Percentiles rank a stretch among this genome's conserved stretches.
Conservation (phyloP, 495 filamentous ascomycete genomes). For the Haplographium delicatum region DNA sequence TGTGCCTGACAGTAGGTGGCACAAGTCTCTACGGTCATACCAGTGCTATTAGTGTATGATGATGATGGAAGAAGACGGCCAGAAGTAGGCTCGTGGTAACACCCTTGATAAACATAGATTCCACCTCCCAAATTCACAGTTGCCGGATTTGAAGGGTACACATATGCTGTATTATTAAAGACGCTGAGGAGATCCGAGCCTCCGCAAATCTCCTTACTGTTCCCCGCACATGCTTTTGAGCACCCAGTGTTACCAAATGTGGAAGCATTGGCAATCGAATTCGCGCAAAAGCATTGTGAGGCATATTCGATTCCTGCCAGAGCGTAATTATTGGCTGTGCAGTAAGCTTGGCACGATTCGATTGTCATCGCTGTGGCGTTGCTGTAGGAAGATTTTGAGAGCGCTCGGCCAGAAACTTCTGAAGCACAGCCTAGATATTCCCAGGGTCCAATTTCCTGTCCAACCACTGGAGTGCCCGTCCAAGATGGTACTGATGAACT, state of each 20-base stretch:
- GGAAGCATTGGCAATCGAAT: slow-evolving; percentile 24
- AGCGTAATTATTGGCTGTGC: slow-evolving; percentile 28
- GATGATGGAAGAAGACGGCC: slow-evolving; percentile 21
- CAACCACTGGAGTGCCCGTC: slow-evolving; percentile 10
- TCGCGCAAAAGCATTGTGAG: slow-evolving; percentile 34
- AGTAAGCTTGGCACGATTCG: slow-evolving; percentile 36
- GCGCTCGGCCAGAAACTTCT: slow-evolving; percentile 16
- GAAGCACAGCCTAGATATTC: slow-evolving; percentile 22
- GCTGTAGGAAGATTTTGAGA: slow-evolving; percentile 22
- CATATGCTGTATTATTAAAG: slow-evolving; percentile 31
- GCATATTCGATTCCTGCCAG: slow-evolving; percentile 37
- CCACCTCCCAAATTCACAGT: slow-evolving; percentile 4
- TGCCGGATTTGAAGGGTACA: slow-evolving; percentile 5
- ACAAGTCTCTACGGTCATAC: slow-evolving; percentile 42
- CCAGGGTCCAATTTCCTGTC: slow-evolving; percentile 15
- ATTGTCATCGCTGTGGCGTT: slow-evolving; percentile 36
- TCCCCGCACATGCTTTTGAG: slow-evolving; percentile 33
- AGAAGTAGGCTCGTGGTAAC: slow-evolving; percentile 25
- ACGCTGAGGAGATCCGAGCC: slow-evolving; percentile 33
- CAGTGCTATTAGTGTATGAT: slow-evolving; percentile 26
- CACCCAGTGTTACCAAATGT: slow-evolving; percentile 26
- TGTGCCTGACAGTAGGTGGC: slow-evolving; percentile 30
- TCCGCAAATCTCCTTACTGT: slow-evolving; percentile 38
- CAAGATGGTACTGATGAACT: slow-evolving; percentile 2
- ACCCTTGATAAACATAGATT: slow-evolving; percentile 29